Base-by-base conservation (phyloP, 305 asterid genomes). In the Nicotiana rustica region DNA sequence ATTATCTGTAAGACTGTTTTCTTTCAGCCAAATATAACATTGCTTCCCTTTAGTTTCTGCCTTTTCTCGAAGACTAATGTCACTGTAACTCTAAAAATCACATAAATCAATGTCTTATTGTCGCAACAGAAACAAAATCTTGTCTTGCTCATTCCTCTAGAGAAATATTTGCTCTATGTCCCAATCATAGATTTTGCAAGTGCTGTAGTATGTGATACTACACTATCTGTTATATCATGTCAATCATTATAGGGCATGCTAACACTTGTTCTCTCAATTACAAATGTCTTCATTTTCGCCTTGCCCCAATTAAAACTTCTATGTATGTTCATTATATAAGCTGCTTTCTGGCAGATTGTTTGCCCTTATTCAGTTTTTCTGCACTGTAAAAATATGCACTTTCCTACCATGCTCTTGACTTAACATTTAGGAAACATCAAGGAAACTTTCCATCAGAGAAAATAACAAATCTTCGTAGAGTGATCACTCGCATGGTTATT, bases 81-180 rank as follows among this genome's bases (percentile, higher is more conserved):
- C 33, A 38, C 5, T 38, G 62, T 61, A 60, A 79, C 41, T 55
- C 80, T 59, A 76, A 55, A 76, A 41, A 29, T 55, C 80, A 76
- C 80, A 17, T 2, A 15, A 36, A n/a, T 67, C 52, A 13, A 18
- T 17, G 29, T 35, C 49, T 52, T 76, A 76, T 33, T 55, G 17
- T 55, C 8, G 67, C 64, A 14, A 35, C 66, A 78, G 25, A 36
- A 25, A 55, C 38, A 21, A 77, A 78, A 61, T 62, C 13, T 64
- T 9, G 62, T 38, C 25, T 78, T 64, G n/a, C 25, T 17, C 55
- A 33, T n/a, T 77, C 55, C 18, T 56, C 35, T 1, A 18, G 35
- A 19, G 35, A 38, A 38, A 4, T 38, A 44, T 69, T 69, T 38
- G 33, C 57, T 38, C n/a, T 1, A 38, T 18, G 17, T 69, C 4